Percentiles rank a stretch among this genome's conserved stretches.
Evolutionary conservation across 2,329 filamentous ascomycete genomes (phyloP).

Genomic region (Grosmannia clavigera): DNA sequence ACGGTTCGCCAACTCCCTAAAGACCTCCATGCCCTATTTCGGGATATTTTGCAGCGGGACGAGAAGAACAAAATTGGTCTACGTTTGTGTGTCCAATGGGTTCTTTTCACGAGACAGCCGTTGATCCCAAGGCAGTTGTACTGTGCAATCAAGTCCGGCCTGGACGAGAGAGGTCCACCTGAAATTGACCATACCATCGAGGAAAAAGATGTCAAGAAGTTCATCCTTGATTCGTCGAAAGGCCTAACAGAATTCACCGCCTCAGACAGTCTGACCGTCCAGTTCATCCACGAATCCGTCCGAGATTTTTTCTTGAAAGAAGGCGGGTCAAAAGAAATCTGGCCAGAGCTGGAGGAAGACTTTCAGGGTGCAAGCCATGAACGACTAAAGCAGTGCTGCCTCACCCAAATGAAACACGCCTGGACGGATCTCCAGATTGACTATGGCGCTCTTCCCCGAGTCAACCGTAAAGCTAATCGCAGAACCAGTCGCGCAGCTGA

Average conservation of each 20-base stretch:
- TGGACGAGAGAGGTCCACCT: neutral
- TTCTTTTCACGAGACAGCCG: constrained; percentile 35
- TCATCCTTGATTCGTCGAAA: constrained; percentile 32
- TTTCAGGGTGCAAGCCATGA: constrained; percentile 26
- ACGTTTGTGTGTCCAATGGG: constrained; percentile 36
- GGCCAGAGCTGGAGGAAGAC: constrained; percentile 20
- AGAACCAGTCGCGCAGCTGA: neutral
- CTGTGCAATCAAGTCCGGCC: constrained; percentile 22
- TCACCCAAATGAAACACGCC: constrained; percentile 21
- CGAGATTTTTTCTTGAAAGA: constrained; percentile 31
- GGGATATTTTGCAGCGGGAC: constrained; percentile 37
- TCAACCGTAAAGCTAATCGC: neutral
- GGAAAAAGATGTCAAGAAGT: constrained; percentile 17
- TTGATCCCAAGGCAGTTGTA: constrained; percentile 32
- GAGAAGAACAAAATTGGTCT: constrained; percentile 25
- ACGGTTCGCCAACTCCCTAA: constrained; percentile 13
- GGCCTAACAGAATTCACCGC: constrained; percentile 33
- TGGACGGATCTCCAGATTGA: neutral
- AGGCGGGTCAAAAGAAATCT: constrained; percentile 18
- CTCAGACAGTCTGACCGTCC: constrained; percentile 22
- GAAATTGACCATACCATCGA: constrained; percentile 10
- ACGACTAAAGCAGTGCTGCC: constrained; percentile 29
- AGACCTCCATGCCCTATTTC: constrained; percentile 3
- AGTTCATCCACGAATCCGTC: constrained; percentile 43
- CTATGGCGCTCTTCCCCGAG: neutral